phyloP scores from a whole-genome alignment of 768 basidiomycete species.

The Infundibulicybe gibba region DNA sequence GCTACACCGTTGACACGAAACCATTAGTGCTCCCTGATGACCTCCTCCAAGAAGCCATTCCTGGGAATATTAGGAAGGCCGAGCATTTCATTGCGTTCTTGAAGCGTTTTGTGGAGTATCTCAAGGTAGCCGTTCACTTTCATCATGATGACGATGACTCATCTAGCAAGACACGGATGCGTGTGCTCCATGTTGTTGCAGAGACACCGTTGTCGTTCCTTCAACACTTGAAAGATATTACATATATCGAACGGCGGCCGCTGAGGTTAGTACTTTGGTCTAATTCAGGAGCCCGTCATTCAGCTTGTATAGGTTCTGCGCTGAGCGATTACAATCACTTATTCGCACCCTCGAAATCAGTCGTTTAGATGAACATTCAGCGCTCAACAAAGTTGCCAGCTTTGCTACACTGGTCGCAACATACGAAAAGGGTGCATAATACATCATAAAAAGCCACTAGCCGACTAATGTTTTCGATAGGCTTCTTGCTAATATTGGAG shows the following conservation, averaged over 20 bases:
- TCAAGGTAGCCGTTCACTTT: conserved; percentile 60
- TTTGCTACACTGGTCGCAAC: conserved; percentile 98
- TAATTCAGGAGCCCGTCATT: neutral
- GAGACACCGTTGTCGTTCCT: conserved; percentile 97
- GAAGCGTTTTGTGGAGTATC: conserved; percentile 97
- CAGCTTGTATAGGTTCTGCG: conserved; percentile 71
- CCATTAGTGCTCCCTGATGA: conserved; percentile 85
- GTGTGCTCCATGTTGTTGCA: conserved; percentile 98
- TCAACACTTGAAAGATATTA: conserved; percentile 98
- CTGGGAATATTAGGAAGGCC: conserved; percentile 97
- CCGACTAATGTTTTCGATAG: conserved; percentile 32
- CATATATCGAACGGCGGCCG: conserved; percentile 94
- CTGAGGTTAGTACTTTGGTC: conserved; percentile 59
- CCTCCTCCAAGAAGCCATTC: conserved; percentile 90
- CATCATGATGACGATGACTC: neutral
- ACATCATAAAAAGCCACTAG: neutral
- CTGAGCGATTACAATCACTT: conserved; percentile 91
- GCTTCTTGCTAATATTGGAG: conserved; percentile 94
- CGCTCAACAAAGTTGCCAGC: conserved; percentile 91
- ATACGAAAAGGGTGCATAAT: conserved; percentile 82
- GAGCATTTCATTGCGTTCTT: conserved; percentile 99
- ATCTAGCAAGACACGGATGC: conserved; percentile 82
- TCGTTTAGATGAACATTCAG: conserved; percentile 86
- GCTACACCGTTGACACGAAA: neutral
- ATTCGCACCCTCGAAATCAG: conserved; percentile 89